These are phyloP conservation scores for Pneumocystis wakefieldiae DNA, from an alignment of 1,139 yeast species.

Conservation along the genomic window DNA sequence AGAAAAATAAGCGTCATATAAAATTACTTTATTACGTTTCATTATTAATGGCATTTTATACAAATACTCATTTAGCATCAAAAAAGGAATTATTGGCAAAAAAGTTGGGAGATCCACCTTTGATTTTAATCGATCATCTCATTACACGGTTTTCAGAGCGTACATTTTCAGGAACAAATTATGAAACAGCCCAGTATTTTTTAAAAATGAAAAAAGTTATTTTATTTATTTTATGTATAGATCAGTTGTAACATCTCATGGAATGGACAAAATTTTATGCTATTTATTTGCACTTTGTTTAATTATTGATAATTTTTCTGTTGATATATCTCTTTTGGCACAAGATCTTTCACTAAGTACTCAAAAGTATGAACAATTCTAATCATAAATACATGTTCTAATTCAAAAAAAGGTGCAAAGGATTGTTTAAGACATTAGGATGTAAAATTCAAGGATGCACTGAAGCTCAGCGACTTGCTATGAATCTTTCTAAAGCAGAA, in stretches of 20 bases:
- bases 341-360: slow-evolving; percentile 76
- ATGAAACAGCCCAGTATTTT: slow-evolving; percentile 20
- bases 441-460: slow-evolving; percentile 62
- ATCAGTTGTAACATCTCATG: slow-evolving; percentile 67
- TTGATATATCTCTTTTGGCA: slow-evolving; percentile 70
- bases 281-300: slow-evolving; percentile 57
- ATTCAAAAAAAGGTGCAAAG: slow-evolving; percentile 17
- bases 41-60: slow-evolving; percentile 62
- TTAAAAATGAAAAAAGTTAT: slow-evolving; percentile 29
- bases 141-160: slow-evolving; percentile 53
- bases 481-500: slow-evolving; percentile 54
- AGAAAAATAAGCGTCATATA: slow-evolving; percentile 20
- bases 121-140: slow-evolving; percentile 55
- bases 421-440: slow-evolving; percentile 67
- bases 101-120: slow-evolving; percentile 55
- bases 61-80: slow-evolving; percentile 44
- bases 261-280: slow-evolving; percentile 74
- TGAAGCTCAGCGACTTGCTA: slow-evolving; percentile 68
- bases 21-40: slow-evolving; percentile 68
- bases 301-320: slow-evolving; percentile 59
- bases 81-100: slow-evolving; percentile 48
- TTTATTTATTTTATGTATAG: slow-evolving; percentile 20
- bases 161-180: slow-evolving; percentile 49
- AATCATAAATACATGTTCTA: background rate
- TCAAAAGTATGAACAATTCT: slow-evolving; percentile 36